Evolutionary conservation across 2,329 filamentous ascomycete genomes (phyloP).

Genomic region (Chrysoporthe cubensis): DNA sequence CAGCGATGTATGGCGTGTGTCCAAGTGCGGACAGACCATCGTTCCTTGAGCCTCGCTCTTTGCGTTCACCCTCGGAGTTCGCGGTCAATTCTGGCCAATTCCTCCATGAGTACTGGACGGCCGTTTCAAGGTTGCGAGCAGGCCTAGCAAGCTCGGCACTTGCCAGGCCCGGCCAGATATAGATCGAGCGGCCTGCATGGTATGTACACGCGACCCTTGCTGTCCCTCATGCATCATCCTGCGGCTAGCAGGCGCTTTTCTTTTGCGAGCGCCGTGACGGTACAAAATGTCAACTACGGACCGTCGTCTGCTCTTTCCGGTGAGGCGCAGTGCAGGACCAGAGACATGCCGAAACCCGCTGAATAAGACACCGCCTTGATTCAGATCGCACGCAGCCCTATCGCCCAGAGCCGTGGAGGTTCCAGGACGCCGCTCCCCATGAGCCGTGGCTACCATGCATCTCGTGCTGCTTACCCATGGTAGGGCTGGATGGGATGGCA

Average conservation of each 20-base stretch:
- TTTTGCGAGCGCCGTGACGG: constrained; percentile 3
- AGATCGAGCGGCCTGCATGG: constrained; percentile 15
- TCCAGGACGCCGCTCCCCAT: constrained; percentile 18
- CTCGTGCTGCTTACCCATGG: constrained; percentile 4
- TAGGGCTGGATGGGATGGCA: constrained; percentile 23
- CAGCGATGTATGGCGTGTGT: neutral
- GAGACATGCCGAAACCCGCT: constrained; percentile 20
- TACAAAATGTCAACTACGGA: neutral
- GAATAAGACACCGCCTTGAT: constrained; percentile 17
- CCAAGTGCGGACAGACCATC: neutral
- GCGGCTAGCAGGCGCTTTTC: constrained; percentile 14
- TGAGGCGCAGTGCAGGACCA: constrained; percentile 16
- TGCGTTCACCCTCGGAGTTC: neutral
- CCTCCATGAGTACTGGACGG: neutral
- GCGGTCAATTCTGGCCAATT: neutral
- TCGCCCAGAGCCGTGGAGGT: neutral
- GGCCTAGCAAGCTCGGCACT: neutral
- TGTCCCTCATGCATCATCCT: constrained; percentile 14
- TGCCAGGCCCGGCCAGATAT: constrained; percentile 1
- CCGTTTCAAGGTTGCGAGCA: neutral
- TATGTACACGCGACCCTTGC: constrained; percentile 18
- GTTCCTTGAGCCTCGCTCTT: neutral
- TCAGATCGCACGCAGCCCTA: constrained; percentile 19
- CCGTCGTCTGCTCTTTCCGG: constrained; percentile 11
- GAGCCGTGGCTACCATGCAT: neutral